A percentile compares a stretch with the other conserved stretches of the same genome.
phyloP scores from a whole-genome alignment of 306 rosid species.

The Citrullus amarus region DNA sequence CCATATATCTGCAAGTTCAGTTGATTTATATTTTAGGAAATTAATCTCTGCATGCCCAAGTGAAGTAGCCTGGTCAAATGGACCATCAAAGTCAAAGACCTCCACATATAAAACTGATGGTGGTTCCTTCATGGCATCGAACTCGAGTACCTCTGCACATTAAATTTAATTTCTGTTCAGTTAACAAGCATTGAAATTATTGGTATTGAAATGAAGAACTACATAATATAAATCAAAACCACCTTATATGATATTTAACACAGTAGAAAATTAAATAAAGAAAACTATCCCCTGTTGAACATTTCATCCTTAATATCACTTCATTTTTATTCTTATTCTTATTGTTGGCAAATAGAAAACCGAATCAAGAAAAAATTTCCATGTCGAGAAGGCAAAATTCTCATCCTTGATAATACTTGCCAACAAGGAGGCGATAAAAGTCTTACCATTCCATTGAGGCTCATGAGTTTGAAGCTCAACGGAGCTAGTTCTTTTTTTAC shows the following conservation, averaged over 20 bases:
- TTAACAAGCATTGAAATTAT: not conserved
- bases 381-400: not conserved
- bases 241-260: not conserved
- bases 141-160: conserved; percentile 77
- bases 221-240: not conserved
- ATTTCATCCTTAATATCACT: not conserved
- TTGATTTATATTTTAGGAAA: conserved; percentile 63
- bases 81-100: conserved; percentile 83
- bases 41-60: conserved; percentile 86
- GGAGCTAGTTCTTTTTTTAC: conserved; percentile 82
- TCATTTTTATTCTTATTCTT: not conserved
- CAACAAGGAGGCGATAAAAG: too few relatives aligned
- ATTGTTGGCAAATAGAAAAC: not conserved
- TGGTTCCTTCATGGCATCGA: conserved; percentile 94
- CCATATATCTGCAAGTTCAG: conserved; percentile 81
- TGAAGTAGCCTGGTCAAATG: conserved; percentile 68
- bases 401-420: not conserved
- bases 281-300: not conserved
- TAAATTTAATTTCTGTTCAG: not conserved
- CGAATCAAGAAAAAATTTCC: not conserved
- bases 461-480: conserved; percentile 57
- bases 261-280: conserved; percentile 6
- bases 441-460: too few relatives aligned
- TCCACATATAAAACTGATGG: conserved; percentile 77
- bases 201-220: not conserved